phyloP scores from a whole-genome alignment of 371 early-diverging fungal genomes.

The Coemansia sp. region DNA sequence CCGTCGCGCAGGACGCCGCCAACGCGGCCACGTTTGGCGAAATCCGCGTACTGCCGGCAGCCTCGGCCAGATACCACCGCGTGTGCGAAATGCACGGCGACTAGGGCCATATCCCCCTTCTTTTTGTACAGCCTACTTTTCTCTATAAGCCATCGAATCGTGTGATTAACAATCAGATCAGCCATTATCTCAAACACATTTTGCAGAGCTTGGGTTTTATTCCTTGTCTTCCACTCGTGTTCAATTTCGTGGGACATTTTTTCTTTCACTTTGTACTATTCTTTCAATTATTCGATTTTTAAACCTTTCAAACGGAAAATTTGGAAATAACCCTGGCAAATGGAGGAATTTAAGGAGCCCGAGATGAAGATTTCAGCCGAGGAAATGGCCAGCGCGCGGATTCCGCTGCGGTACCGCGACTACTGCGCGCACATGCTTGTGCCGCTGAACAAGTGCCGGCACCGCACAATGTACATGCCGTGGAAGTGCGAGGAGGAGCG shows the following conservation, averaged over 20 bases:
- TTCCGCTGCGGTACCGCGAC: constrained; percentile 90
- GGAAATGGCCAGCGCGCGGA: constrained; percentile 79
- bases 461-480: constrained; percentile 80
- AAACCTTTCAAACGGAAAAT: background rate
- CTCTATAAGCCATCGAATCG: no score
- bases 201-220: background rate
- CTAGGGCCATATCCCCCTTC: constrained; percentile 1
- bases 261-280: background rate
- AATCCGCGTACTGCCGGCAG: constrained; percentile 14
- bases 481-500: constrained; percentile 92
- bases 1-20: constrained; percentile 24
- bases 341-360: constrained; percentile 41
- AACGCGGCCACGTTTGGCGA: constrained; percentile 14
- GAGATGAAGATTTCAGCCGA: constrained; percentile 83
- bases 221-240: no score
- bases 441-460: constrained; percentile 88
- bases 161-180: no score
- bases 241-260: background rate
- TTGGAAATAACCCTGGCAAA: background rate
- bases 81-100: constrained; percentile 15
- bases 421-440: constrained; percentile 90
- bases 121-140: no score
- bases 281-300: background rate
- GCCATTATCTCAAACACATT: background rate
- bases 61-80: constrained; percentile 11